These are phyloP conservation scores for Arabidopsis hybrid DNA, from an alignment of 441 rosid genomes.

Conservation along the genomic window DNA sequence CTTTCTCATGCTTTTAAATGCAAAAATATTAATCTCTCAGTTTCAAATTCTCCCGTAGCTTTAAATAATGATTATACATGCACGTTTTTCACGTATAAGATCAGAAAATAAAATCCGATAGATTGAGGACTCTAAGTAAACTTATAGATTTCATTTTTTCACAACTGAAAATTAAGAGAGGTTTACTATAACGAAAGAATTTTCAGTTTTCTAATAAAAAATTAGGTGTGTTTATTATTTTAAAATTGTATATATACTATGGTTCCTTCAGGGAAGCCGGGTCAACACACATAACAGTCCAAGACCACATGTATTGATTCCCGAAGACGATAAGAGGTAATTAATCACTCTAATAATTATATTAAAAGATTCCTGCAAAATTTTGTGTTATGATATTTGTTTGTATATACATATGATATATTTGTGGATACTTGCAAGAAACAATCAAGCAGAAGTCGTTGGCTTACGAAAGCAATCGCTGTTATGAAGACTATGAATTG, in stretches of 20 bases:
- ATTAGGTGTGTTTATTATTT: no score
- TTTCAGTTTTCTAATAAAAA: not conserved
- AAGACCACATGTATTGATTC: conserved; percentile 39
- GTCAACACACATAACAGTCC: conserved; percentile 42
- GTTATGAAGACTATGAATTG: conserved; percentile 36
- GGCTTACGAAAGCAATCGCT: conserved; percentile 43
- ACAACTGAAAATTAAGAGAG: not conserved
- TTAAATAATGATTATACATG: not conserved
- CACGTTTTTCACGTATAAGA: not conserved
- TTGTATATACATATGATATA: not conserved
- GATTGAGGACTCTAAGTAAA: not conserved
- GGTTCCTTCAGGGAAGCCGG: conserved; percentile 20
- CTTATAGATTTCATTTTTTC: not conserved
- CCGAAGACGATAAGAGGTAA: conserved; percentile 30
- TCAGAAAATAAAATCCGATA: not conserved
- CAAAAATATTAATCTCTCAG: no score
- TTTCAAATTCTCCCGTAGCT: no score
- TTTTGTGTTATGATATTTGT: not conserved
- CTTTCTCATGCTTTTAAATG: no score
- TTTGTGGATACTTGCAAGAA: conserved; percentile 41
- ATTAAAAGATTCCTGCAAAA: conserved; percentile 26
- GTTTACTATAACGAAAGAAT: not conserved
- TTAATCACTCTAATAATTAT: conserved; percentile 8
- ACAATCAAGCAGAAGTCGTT: conserved; percentile 33
- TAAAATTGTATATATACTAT: no score